Base-by-base conservation (phyloP, 768 basidiomycete species). In the Multifurca ochricompacta region DNA sequence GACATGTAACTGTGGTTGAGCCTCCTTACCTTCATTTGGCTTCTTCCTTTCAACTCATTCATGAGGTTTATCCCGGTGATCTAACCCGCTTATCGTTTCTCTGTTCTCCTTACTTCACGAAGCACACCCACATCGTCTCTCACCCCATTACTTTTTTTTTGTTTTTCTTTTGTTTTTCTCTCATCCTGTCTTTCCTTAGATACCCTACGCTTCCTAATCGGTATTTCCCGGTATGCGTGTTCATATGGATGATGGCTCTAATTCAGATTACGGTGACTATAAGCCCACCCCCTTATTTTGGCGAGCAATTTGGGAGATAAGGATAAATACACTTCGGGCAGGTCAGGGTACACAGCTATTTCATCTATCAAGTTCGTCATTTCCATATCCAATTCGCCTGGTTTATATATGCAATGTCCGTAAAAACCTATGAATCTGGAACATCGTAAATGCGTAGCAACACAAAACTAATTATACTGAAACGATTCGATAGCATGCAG, bases 1-100 rank as follows among this genome's bases (percentile, higher is more conserved):
- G 56, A 88, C 86, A 43, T 91, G 88, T 71, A 82, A 81, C 64
- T 91, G 89, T 73, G 83, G 81, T 62, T 78, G 53, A 61, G 25
- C 28, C 18, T 14, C 1, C 31, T 9, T 31, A 39, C 27, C 44
- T 19, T 44, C 14, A 21, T 44, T 13, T 32, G 8, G n/a, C n/a
- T n/a, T 30, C 30, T 27, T 9, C 28, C 34, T 0, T 51, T 36
- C 23, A 9, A 36, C 40, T 51, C 49, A 40, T 51, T 18, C 51
- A 57, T 34, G 44, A 52, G 35, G 51, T 57, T 52, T 36, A 36
- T 57, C 44, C 56, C 45, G 40, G 51, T 27, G 45, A 57, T 52
- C 45, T 57, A 52, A 51, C 50, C 37, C 27, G 42, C 39, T 14
- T 32, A 51, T 44, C 28, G 36, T 39, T 40, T 11, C 30, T 27